Percentiles rank a stretch among this genome's conserved stretches.
phyloP scores from a whole-genome alignment of 2,329 filamentous ascomycete species.

The Orbilia brochopaga region DNA sequence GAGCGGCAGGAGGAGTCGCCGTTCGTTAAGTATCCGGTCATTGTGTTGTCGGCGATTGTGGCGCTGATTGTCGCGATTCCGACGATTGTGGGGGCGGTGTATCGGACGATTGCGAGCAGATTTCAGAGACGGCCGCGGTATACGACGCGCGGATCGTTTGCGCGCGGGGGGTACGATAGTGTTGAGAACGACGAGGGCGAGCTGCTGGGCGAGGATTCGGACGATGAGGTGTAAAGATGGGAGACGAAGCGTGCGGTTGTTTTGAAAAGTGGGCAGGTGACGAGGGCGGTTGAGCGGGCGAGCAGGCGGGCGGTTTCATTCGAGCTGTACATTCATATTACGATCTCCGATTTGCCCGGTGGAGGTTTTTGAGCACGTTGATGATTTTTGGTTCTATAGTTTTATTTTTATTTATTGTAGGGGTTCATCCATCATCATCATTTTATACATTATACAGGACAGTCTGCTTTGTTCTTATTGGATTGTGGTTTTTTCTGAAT shows the following conservation, averaged over 20 bases:
- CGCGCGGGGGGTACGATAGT: constrained; percentile 82
- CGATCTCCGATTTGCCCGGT: not conserved
- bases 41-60: constrained; percentile 70
- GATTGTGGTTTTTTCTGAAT: no score
- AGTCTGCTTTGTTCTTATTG: not conserved
- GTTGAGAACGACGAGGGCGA: constrained; percentile 95
- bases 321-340: constrained; percentile 47
- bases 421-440: not conserved
- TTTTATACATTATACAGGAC: not conserved
- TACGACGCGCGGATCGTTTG: constrained; percentile 87
- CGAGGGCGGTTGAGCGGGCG: not conserved
- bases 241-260: constrained; percentile 17
- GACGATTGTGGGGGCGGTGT: constrained; percentile 68
- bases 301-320: constrained; percentile 28
- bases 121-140: constrained; percentile 72
- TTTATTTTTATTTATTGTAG: no score
- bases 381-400: constrained; percentile 7
- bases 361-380: constrained; percentile 8
- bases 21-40: constrained; percentile 83
- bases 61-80: constrained; percentile 70
- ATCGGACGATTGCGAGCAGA: constrained; percentile 71
- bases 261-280: not conserved
- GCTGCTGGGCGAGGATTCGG: constrained; percentile 87
- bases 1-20: constrained; percentile 63
- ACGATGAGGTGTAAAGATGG: constrained; percentile 77